Conservation (phyloP, 805 yeast genomes). For the Tetrapisispora arboricola region DNA sequence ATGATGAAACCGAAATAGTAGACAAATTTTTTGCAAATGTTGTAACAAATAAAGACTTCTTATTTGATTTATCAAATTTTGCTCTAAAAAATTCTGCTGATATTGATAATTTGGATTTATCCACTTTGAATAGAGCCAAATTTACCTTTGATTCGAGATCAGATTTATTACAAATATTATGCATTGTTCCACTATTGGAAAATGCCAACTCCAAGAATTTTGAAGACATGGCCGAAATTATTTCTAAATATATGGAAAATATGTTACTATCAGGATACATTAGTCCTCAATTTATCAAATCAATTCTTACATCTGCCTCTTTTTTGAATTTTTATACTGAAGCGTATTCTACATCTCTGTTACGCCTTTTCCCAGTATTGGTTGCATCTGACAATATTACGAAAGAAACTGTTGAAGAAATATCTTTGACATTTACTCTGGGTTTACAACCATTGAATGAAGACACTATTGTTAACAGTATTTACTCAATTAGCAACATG, state of each 20-base stretch:
- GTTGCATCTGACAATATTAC: slow-evolving; percentile 46
- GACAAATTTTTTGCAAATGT: slow-evolving; percentile 15
- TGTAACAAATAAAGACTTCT: slow-evolving; percentile 27
- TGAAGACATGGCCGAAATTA: slow-evolving; percentile 35
- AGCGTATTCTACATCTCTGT: slow-evolving; percentile 26
- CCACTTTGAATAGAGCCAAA: slow-evolving; percentile 13
- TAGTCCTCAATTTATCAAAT: slow-evolving; percentile 16
- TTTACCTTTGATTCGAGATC: slow-evolving; percentile 27
- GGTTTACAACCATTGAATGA: slow-evolving; percentile 64
- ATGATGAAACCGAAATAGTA: slow-evolving; percentile 14
- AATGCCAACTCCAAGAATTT: slow-evolving; percentile 36
- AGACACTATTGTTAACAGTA: slow-evolving; percentile 72
- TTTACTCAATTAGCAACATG: slow-evolving; percentile 73
- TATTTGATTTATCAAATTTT: slow-evolving; percentile 21
- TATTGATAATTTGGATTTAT: slow-evolving; percentile 12
- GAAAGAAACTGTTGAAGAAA: slow-evolving; percentile 36
- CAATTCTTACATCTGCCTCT: slow-evolving; percentile 47
- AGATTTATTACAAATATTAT: slow-evolving; percentile 28
- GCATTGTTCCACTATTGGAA: slow-evolving; percentile 31
- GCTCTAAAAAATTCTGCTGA: slow-evolving; percentile 15
- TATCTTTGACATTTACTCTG: slow-evolving; percentile 50
- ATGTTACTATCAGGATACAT: slow-evolving; percentile 32
- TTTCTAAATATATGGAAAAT: slow-evolving; percentile 41
- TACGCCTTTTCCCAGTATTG: slow-evolving; percentile 40
- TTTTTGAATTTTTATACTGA: slow-evolving; percentile 35